These are phyloP conservation scores for Eimeria maxima DNA, from an alignment of 169 alveolate species.

Conservation along the genomic window DNA sequence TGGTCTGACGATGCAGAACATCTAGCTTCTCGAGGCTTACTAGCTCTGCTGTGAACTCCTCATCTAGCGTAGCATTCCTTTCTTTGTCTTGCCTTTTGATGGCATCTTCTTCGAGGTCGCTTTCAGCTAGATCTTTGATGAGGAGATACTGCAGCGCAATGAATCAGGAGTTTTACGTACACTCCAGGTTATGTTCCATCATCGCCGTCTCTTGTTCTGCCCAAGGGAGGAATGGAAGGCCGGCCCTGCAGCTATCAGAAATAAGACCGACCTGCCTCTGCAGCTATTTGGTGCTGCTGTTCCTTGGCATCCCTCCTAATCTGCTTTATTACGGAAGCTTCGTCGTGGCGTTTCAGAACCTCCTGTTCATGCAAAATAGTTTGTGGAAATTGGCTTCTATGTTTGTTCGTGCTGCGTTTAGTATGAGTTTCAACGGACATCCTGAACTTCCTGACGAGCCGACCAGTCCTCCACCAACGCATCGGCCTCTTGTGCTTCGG, in stretches of 20 bases:
- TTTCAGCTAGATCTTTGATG: conserved; percentile 18
- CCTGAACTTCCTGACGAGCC: conserved; percentile 13
- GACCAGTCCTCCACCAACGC: conserved; percentile 59
- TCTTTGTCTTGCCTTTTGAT: conserved; percentile 22
- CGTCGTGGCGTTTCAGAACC: conserved; percentile 29
- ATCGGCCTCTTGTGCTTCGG: conserved; percentile 51
- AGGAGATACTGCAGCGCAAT: neutral
- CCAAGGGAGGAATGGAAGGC: neutral
- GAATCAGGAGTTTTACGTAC: neutral
- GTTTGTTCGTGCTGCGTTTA: neutral
- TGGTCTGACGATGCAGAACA: neutral
- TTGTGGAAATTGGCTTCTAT: neutral
- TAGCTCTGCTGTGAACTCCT: neutral
- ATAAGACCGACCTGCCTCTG: conserved; percentile 25
- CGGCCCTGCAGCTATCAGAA: neutral
- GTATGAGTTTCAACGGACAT: neutral
- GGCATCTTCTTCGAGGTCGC: conserved; percentile 45
- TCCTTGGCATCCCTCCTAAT: conserved; percentile 25
- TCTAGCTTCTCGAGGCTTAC: neutral
- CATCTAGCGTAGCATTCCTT: neutral
- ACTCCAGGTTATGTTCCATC: conserved; percentile 34
- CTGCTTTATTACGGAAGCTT: neutral
- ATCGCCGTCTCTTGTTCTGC: conserved; percentile 60
- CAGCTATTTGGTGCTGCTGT: conserved; percentile 27
- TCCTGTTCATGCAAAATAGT: neutral